Percentiles rank a stretch among this genome's conserved stretches.
phyloP scores from a whole-genome alignment of 257 asterid species.

The Solanum habrochaites region DNA sequence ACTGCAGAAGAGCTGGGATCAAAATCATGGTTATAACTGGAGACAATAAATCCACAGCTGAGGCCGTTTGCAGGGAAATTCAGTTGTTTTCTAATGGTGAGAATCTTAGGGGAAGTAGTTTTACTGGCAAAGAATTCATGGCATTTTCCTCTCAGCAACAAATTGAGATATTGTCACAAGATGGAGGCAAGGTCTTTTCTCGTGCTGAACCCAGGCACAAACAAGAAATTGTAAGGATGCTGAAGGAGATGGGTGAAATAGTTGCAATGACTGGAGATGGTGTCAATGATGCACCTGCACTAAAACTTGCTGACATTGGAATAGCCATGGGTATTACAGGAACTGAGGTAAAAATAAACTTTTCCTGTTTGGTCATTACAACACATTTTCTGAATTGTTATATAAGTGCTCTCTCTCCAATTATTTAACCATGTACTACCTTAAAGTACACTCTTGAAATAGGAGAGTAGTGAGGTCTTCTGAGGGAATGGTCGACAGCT shows the following conservation, averaged over 20 bases:
- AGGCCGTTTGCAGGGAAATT: conserved; percentile 77
- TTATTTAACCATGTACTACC: not conserved
- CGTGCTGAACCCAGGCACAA: conserved; percentile 91
- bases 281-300: conserved; percentile 92
- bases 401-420: not conserved
- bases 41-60: conserved; percentile 93
- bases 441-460: not conserved
- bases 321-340: conserved; percentile 94
- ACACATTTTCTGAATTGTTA: not conserved
- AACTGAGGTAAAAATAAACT: conserved; percentile 50
- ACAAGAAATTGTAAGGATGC: conserved; percentile 82
- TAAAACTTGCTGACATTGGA: conserved; percentile 88
- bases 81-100: conserved; percentile 44
- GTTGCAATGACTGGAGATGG: conserved; percentile 99
- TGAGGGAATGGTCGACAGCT: not conserved
- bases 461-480: not conserved
- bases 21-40: conserved; percentile 90
- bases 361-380: not conserved
- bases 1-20: conserved; percentile 79
- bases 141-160: conserved; percentile 52
- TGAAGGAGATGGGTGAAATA: conserved; percentile 71
- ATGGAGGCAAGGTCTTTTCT: conserved; percentile 78
- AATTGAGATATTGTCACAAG: conserved; percentile 42
- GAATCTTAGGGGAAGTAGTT: conserved; percentile 46
- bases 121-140: conserved; percentile 80